Evolutionary conservation across 441 rosid species (phyloP), one percentile per base, ranked within the genome.

Genomic region (Euphorbia neoarborescens): DNA sequence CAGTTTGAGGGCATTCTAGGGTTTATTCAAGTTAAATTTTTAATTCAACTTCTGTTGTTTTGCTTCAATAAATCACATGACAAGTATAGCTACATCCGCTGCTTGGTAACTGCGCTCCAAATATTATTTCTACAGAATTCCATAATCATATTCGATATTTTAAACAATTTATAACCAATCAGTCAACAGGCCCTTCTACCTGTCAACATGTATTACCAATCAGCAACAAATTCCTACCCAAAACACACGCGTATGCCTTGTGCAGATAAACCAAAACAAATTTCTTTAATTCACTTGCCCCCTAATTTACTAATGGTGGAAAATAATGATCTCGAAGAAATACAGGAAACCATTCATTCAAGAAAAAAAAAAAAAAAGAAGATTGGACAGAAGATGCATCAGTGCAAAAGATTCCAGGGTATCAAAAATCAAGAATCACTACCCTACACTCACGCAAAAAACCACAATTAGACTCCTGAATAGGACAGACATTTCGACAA

Each of bases 401-500:
- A 28, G 22, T 32, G 20, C 30, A 32, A 19, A 19, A 34, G 25
- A 59, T 12, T 28, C 25, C 34, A 24, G 12, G 24, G 40, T 17
- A 57, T 42, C 56, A 19, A 58, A 19, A 46, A 19, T 22, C 12
- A 35, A 62, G 25, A n/a, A 19, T 13, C 28, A 10, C 11, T 10
- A n/a, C 30, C 35, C 20, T 13, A 56, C 8, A 30, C 32, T 14
- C 24, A 38, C 17, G 32, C 28, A 53, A 15, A 50, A 46, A 65
- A 57, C 9, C n/a, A 11, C 1, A 20, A 34, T 28, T 5, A 19
- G 35, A 68, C 61, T 62, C 19, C 56, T 71, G 65, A 81, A 76
- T 50, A n/a, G n/a, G n/a, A 77, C 48, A 80, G 61, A 70, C 83
- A 78, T 78, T 81, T 78, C 68, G 40, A 81, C 96, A 80, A 82